A percentile compares a stretch with the other conserved stretches of the same genome.
Conservation (phyloP, 2,329 filamentous ascomycete species). For the Sarocladium kiliense region DNA sequence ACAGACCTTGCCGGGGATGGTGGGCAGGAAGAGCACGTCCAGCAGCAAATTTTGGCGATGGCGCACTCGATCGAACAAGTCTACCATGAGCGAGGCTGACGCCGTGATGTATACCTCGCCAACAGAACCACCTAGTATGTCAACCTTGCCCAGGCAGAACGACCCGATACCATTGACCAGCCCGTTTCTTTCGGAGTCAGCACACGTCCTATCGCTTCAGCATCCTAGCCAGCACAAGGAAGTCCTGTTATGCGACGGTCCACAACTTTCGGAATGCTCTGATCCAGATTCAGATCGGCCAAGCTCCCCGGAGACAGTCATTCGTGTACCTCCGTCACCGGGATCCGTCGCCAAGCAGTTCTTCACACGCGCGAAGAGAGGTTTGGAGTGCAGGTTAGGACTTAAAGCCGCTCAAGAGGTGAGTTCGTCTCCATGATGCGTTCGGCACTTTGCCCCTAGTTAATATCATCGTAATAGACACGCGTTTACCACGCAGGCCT, state of each 20-base stretch:
- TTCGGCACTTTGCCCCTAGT: neutral
- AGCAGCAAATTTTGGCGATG: conserved; percentile 34
- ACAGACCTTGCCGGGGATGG: conserved; percentile 20
- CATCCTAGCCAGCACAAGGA: neutral
- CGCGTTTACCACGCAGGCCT: neutral
- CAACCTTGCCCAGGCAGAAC: conserved; percentile 12
- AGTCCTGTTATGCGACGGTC: neutral
- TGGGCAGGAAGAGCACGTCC: conserved; percentile 24
- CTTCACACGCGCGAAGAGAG: neutral
- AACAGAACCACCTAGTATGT: neutral
- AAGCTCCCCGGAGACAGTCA: conserved; percentile 1
- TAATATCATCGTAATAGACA: neutral
- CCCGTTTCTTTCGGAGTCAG: conserved; percentile 42
- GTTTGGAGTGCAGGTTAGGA: neutral
- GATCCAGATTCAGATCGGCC: neutral
- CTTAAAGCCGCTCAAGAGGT: neutral
- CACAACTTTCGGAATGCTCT: neutral
- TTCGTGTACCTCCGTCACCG: neutral
- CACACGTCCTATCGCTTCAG: conserved; percentile 43
- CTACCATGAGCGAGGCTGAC: conserved; percentile 27
- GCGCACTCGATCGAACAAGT: conserved; percentile 31
- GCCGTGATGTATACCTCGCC: neutral
- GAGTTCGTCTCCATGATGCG: neutral
- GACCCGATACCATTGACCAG: conserved; percentile 23
- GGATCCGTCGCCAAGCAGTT: neutral